These are phyloP conservation scores for Syncephalis plumigaleata DNA, from an alignment of 371 early-diverging fungal species.

Conservation along the genomic window DNA sequence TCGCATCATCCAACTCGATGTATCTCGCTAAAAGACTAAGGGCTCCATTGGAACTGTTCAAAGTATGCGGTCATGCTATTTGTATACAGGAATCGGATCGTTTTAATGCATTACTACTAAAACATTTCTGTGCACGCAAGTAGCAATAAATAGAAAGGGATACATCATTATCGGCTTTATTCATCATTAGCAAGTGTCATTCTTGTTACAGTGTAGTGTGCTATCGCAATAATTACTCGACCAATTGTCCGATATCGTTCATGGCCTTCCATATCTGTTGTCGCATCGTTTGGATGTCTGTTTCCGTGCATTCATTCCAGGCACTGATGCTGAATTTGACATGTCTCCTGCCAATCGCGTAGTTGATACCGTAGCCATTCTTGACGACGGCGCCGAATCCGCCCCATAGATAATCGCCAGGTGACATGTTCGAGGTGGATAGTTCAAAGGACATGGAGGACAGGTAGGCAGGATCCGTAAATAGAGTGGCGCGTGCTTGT, in stretches of 20 bases:
- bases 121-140: no score
- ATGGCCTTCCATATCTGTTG: conserved; percentile 29
- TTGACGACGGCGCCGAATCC: conserved; percentile 62
- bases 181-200: no score
- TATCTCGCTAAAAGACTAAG: background rate
- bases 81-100: background rate
- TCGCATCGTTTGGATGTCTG: conserved; percentile 29
- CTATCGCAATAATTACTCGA: background rate
- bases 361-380: conserved; percentile 75
- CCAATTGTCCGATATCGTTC: conserved; percentile 32
- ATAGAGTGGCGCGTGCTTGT: conserved; percentile 26
- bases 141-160: no score
- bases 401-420: conserved; percentile 50
- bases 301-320: conserved; percentile 24
- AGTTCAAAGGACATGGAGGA: conserved; percentile 40
- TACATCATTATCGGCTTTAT: no score
- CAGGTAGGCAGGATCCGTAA: conserved; percentile 43
- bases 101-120: background rate
- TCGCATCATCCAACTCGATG: background rate
- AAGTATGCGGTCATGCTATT: background rate
- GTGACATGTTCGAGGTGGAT: conserved; percentile 59
- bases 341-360: conserved; percentile 61
- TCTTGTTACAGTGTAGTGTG: no score
- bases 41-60: background rate
- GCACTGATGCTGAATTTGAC: conserved; percentile 65